Percentiles rank a stretch among this genome's conserved stretches.
phyloP scores from a whole-genome alignment of 1,139 yeast species.

The Zygosaccharomyces sapae region DNA sequence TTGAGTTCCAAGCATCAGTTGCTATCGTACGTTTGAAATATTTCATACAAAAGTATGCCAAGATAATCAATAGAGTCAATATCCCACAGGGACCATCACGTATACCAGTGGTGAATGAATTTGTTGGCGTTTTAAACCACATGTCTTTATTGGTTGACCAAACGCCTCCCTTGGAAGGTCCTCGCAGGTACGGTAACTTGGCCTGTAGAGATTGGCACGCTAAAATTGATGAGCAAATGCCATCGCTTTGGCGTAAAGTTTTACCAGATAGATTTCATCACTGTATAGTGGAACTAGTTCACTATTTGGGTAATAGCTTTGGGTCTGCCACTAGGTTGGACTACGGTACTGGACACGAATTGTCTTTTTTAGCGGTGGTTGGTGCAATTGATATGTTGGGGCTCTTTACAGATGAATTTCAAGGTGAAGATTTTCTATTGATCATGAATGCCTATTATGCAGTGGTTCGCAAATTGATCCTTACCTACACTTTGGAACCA shows the following conservation, averaged over 20 bases:
- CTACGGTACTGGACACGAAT: conserved; percentile 93
- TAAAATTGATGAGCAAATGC: conserved; percentile 37
- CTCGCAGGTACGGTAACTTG: conserved; percentile 72
- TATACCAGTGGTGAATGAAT: conserved; percentile 17
- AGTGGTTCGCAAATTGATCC: conserved; percentile 56
- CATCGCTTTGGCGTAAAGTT: conserved; percentile 27
- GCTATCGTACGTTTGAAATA: conserved; percentile 39
- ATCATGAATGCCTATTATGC: conserved; percentile 67
- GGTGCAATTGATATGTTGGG: conserved; percentile 55
- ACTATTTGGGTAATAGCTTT: conserved; percentile 65
- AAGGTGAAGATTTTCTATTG: conserved; percentile 45
- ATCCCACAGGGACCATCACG: conserved; percentile 15
- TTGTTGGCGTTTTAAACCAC: conserved; percentile 34
- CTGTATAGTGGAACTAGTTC: conserved; percentile 45
- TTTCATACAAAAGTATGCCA: conserved; percentile 34
- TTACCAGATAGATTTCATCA: conserved; percentile 23
- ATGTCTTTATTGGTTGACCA: conserved; percentile 46
- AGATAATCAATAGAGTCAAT: conserved; percentile 27
- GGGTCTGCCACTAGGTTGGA: conserved; percentile 83
- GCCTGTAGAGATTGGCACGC: conserved; percentile 81
- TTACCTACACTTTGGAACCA: conserved; percentile 58
- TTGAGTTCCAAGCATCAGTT: conserved; percentile 39
- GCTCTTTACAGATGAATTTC: conserved; percentile 27
- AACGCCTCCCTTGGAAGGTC: conserved; percentile 57
- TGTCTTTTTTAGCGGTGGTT: conserved; percentile 77